Evolutionary conservation across 1,284 basidiomycete genomes (phyloP).

Genomic region (Melampsora abietis-canadensis): DNA sequence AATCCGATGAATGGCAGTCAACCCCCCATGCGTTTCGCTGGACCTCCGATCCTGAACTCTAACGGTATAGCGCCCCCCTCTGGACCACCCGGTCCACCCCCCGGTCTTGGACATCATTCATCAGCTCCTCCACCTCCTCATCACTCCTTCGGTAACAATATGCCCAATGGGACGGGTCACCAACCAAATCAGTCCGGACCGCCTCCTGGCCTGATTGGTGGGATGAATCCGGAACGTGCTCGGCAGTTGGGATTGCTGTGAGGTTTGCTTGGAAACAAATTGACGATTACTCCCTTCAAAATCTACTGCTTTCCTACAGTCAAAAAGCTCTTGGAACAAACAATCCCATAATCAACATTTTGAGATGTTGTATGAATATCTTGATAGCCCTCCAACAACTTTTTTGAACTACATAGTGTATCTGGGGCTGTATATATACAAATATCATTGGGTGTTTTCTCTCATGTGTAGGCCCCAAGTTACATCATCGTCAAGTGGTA

Average conservation of each 20-base stretch:
- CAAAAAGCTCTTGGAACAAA: no score
- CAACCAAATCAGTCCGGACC: neutral
- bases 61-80: neutral
- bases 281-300: no score
- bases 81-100: constrained; percentile 3
- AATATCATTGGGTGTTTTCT: no score
- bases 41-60: constrained; percentile 30
- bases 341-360: no score
- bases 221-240: constrained; percentile 40
- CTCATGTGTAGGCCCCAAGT: no score
- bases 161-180: neutral
- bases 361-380: no score
- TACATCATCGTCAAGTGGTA: no score
- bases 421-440: no score
- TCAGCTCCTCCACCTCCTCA: constrained; percentile 9
- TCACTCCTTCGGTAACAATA: constrained; percentile 1
- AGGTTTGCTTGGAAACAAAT: neutral
- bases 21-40: constrained; percentile 40
- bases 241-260: constrained; percentile 26
- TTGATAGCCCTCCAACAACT: no score
- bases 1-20: constrained; percentile 22
- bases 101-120: constrained; percentile 13
- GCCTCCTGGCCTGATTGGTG: neutral
- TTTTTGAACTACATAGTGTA: no score
- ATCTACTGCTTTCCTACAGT: no score